Conservation (phyloP, 2,329 filamentous ascomycete genomes). For the Penicillium sp. region DNA sequence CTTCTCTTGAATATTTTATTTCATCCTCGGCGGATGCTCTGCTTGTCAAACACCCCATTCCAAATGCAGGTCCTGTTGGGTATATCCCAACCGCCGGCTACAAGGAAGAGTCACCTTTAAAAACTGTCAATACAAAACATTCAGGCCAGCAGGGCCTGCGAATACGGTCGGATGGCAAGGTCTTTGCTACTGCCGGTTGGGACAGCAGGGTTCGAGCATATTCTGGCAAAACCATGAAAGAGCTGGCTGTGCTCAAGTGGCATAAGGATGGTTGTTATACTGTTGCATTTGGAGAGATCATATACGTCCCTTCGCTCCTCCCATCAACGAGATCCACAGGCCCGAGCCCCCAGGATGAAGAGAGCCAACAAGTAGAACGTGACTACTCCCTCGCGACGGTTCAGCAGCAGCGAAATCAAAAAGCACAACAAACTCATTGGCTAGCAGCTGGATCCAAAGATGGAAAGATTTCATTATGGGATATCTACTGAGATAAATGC, state of each 20-base stretch:
- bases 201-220: conserved; percentile 82
- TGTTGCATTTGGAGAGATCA: conserved; percentile 64
- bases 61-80: conserved; percentile 22
- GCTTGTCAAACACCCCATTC: conserved; percentile 73
- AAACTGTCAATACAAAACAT: conserved; percentile 75
- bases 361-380: neutral
- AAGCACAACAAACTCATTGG: conserved; percentile 78
- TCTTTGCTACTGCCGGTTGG: conserved; percentile 93
- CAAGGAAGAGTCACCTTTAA: conserved; percentile 52
- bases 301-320: neutral
- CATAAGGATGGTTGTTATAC: conserved; percentile 86
- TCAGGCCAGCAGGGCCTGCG: conserved; percentile 81
- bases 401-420: conserved; percentile 63
- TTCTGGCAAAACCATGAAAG: conserved; percentile 74
- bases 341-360: neutral
- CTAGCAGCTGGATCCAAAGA: conserved; percentile 89
- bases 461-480: conserved; percentile 93
- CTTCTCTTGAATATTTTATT: conserved; percentile 61
- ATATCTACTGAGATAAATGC: conserved; percentile 68
- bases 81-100: conserved; percentile 11
- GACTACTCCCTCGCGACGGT: conserved; percentile 50
- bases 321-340: neutral
- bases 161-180: conserved; percentile 75
- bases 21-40: conserved; percentile 82
- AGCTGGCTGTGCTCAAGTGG: conserved; percentile 92